phyloP scores from a whole-genome alignment of 73 alveolate species.

The Blepharisma japonicum region DNA sequence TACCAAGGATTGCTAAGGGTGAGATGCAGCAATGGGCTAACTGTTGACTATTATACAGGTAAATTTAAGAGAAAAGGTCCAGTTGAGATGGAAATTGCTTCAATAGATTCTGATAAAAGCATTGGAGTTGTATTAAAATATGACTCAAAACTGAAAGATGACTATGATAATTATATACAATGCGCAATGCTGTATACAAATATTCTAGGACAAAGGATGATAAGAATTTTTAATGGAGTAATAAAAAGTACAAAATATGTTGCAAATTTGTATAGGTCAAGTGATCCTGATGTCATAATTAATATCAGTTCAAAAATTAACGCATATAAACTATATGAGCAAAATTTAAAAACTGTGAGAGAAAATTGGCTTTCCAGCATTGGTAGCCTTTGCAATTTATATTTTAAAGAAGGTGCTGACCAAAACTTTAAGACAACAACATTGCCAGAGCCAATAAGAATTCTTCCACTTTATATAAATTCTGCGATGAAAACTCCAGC shows the following conservation, averaged over 20 bases:
- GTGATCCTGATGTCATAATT: constrained; percentile 49
- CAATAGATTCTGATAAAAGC: constrained; percentile 62
- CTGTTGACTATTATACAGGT: constrained; percentile 56
- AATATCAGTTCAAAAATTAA: constrained; percentile 28
- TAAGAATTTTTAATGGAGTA: constrained; percentile 49
- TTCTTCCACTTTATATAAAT: constrained; percentile 43
- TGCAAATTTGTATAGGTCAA: constrained; percentile 34
- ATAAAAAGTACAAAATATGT: constrained; percentile 33
- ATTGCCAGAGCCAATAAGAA: constrained; percentile 50
- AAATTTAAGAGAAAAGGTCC: constrained; percentile 32
- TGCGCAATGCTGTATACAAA: constrained; percentile 58
- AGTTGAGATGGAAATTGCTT: constrained; percentile 49
- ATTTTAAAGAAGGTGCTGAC: background rate
- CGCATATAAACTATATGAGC: background rate
- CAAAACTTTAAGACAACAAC: background rate
- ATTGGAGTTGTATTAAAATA: constrained; percentile 40
- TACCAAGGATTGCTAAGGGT: constrained; percentile 50
- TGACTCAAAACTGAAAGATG: constrained; percentile 48
- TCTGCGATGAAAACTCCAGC: constrained; percentile 9
- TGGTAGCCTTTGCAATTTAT: background rate
- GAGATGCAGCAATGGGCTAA: constrained; percentile 44
- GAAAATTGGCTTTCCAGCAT: background rate
- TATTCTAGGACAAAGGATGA: constrained; percentile 45
- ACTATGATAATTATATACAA: constrained; percentile 33
- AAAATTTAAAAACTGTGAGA: background rate